phyloP scores from a whole-genome alignment of 2,329 filamentous ascomycete genomes.

The Scedosporium boydii region DNA sequence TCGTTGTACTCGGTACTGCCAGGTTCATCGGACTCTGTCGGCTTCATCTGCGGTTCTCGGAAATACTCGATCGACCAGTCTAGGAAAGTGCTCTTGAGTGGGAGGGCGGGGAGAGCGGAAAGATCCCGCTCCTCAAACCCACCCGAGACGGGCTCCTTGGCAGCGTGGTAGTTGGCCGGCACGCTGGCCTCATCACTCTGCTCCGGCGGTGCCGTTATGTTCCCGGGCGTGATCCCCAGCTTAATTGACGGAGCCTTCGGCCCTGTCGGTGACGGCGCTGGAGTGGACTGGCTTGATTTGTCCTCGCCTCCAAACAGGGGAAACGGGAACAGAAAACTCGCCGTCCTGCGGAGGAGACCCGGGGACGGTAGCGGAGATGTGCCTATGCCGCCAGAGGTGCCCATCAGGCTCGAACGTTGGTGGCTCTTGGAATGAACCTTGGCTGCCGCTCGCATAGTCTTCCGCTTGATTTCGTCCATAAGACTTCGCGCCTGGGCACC shows the following conservation, averaged over 20 bases:
- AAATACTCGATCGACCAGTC: conserved; percentile 98
- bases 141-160: conserved; percentile 70
- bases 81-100: conserved; percentile 73
- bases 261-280: conserved; percentile 13
- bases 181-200: conserved; percentile 60
- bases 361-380: conserved; percentile 41
- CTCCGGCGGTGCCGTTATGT: conserved; percentile 52
- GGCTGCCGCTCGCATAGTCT: conserved; percentile 36
- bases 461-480: conserved; percentile 62
- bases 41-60: conserved; percentile 96
- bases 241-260: conserved; percentile 27
- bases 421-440: conserved; percentile 29
- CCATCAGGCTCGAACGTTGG: conserved; percentile 33
- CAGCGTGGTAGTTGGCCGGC: conserved; percentile 63
- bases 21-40: conserved; percentile 89
- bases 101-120: conserved; percentile 53
- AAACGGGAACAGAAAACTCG: conserved; percentile 50
- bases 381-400: conserved; percentile 22
- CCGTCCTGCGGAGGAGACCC: conserved; percentile 52
- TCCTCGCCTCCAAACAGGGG: conserved; percentile 45
- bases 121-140: conserved; percentile 57
- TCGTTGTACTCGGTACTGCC: conserved; percentile 95
- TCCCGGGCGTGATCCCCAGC: conserved; percentile 30
- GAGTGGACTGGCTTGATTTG: conserved; percentile 23
- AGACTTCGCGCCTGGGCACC: conserved; percentile 59